These are phyloP conservation scores for Durotheca rogersii DNA, from an alignment of 495 filamentous ascomycete genomes.

Conservation along the genomic window DNA sequence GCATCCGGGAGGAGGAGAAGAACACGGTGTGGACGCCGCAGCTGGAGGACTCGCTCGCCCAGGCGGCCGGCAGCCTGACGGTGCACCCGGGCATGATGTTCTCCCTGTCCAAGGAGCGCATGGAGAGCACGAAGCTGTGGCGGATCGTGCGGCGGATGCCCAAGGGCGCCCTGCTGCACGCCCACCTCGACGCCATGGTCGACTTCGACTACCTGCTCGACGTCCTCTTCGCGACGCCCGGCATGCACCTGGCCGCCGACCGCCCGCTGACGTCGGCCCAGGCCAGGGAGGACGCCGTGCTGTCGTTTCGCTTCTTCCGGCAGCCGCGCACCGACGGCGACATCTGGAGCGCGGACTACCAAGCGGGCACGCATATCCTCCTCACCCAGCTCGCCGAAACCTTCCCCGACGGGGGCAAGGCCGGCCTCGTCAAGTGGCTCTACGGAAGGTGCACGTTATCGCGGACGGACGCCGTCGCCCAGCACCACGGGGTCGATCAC, in stretches of 20 bases:
- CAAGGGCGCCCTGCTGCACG: conserved; percentile 86
- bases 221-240: conserved; percentile 67
- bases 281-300: conserved; percentile 47
- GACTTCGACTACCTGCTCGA: conserved; percentile 77
- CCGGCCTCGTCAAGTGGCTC: conserved; percentile 79
- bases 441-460: conserved; percentile 68
- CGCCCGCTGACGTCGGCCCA: conserved; percentile 50
- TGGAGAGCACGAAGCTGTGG: conserved; percentile 84
- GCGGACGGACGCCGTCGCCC: conserved; percentile 68
- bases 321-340: conserved; percentile 29
- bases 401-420: conserved; percentile 69
- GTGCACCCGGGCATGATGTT: conserved; percentile 90
- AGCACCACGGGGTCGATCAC: conserved; percentile 75
- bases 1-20: conserved; percentile 76
- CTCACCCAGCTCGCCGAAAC: conserved; percentile 64
- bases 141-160: conserved; percentile 82
- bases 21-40: conserved; percentile 68
- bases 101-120: conserved; percentile 69
- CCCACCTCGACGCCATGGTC: conserved; percentile 87
- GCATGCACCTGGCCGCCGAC: conserved; percentile 67
- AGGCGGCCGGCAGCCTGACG: conserved; percentile 52
- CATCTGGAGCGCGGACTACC: conserved; percentile 68
- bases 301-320: conserved; percentile 58
- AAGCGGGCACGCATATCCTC: conserved; percentile 54
- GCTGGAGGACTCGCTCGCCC: conserved; percentile 63